These are phyloP conservation scores for Aegilops umbellulata DNA, from an alignment of 176 grass and related monocot species.

Conservation along the genomic window DNA sequence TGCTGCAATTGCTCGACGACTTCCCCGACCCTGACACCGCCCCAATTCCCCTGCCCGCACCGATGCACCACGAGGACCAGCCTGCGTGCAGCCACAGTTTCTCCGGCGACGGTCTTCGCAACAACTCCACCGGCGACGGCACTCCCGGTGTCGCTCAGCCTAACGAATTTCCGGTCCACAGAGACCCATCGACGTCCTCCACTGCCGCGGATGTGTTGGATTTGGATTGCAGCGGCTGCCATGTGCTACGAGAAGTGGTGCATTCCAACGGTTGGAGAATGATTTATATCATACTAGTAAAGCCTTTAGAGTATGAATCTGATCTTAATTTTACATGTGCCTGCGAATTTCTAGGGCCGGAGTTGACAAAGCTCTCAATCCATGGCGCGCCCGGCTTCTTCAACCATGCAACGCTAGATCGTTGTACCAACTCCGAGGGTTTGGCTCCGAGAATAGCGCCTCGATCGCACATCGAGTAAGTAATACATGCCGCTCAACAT, in stretches of 20 bases:
- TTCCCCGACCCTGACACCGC: neutral
- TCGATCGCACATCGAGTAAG: constrained; percentile 46
- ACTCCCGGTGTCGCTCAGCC: neutral
- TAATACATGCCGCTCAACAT: neutral
- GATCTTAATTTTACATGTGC: neutral
- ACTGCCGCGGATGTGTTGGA: neutral
- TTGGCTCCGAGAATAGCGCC: neutral
- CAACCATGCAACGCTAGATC: constrained; percentile 47
- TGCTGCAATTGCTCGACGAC: neutral
- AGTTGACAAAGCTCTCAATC: constrained; percentile 30
- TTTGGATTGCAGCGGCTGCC: constrained; percentile 50
- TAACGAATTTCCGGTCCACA: neutral
- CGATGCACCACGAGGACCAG: neutral
- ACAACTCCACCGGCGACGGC: neutral
- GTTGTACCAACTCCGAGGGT: constrained; percentile 3
- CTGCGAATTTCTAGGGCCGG: constrained; percentile 4
- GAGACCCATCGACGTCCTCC: neutral
- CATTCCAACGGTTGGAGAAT: constrained; percentile 45
- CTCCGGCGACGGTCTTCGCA: neutral
- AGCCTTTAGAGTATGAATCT: neutral
- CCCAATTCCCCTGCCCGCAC: neutral
- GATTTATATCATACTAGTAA: too few species aligned
- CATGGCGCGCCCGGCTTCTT: constrained; percentile 49
- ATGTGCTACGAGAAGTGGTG: constrained; percentile 51
- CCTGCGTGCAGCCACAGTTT: neutral